These are phyloP conservation scores for Mycena rebaudengoi DNA, from an alignment of 768 basidiomycete species.

Conservation along the genomic window DNA sequence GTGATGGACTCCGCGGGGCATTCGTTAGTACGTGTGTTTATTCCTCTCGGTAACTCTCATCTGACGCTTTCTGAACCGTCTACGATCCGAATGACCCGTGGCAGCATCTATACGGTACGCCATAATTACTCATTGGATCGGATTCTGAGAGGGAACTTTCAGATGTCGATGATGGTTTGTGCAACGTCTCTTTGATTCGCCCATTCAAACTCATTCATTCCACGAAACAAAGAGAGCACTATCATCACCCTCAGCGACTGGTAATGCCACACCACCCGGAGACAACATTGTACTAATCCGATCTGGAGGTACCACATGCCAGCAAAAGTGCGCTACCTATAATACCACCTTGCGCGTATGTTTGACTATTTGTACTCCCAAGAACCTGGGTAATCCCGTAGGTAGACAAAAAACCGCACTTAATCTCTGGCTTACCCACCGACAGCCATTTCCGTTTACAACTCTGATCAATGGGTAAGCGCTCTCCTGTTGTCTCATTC, in stretches of 20 bases:
- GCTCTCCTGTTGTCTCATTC: too few species aligned
- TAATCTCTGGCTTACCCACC: too few species aligned
- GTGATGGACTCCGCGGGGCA: constrained; percentile 55
- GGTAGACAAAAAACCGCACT: too few species aligned
- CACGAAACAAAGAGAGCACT: too few species aligned
- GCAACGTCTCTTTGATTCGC: not conserved
- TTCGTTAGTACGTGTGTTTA: constrained; percentile 28
- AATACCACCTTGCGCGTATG: too few species aligned
- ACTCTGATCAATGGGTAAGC: too few species aligned
- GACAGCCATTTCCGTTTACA: too few species aligned
- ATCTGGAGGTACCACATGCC: too few species aligned
- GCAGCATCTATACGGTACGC: constrained; percentile 25
- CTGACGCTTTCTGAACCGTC: constrained; percentile 12
- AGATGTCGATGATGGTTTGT: constrained; percentile 16
- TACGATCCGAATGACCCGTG: constrained; percentile 46
- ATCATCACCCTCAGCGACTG: constrained; percentile 44
- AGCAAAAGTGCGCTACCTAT: too few species aligned
- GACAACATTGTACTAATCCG: not conserved
- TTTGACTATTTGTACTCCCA: too few species aligned
- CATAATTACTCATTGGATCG: not conserved
- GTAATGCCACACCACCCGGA: constrained; percentile 16
- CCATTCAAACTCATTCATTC: not conserved
- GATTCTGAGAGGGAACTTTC: not conserved
- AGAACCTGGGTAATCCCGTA: too few species aligned
- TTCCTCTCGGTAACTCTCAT: not conserved